phyloP scores from a whole-genome alignment of 306 rosid genomes.

The Cucumis melo region DNA sequence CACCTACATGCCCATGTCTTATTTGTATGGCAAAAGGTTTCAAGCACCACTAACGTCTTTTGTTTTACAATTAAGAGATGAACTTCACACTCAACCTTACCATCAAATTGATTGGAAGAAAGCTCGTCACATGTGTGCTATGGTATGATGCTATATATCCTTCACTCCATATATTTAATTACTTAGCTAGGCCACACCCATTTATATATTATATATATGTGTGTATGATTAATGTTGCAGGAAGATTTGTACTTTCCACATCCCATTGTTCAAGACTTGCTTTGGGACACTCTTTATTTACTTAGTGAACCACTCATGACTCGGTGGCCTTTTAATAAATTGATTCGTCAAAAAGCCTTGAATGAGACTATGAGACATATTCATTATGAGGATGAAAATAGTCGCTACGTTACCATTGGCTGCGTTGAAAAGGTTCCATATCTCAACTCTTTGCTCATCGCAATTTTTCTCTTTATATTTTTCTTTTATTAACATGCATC shows the following conservation, averaged over 20 bases:
- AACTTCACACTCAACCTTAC: slow-evolving; percentile 14
- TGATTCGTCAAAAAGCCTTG: slow-evolving; percentile 16
- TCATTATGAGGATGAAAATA: slow-evolving; percentile 26
- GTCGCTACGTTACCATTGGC: slow-evolving; percentile 16
- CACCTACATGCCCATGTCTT: slow-evolving; percentile 10
- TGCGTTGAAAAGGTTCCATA: slow-evolving; percentile 20
- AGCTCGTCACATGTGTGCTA: slow-evolving; percentile 17
- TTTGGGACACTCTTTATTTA: slow-evolving; percentile 13
- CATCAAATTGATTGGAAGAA: slow-evolving; percentile 1
- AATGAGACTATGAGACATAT: slow-evolving; percentile 14
- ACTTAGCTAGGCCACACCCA: too few species aligned
- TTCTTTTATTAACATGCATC: too few species aligned
- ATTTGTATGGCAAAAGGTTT: slow-evolving; percentile 8
- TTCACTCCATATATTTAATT: too few species aligned
- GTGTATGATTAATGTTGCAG: neutral
- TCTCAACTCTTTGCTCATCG: too few species aligned
- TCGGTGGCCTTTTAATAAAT: slow-evolving; percentile 26
- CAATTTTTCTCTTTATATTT: too few species aligned
- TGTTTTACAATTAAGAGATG: slow-evolving; percentile 6
- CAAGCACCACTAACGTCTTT: slow-evolving; percentile 10
- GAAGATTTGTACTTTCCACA: slow-evolving; percentile 11
- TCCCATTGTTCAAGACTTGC: slow-evolving; percentile 6
- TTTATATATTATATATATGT: too few species aligned
- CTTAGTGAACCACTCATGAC: slow-evolving; percentile 12
- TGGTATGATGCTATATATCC: neutral